Percentiles rank a stretch among this genome's conserved stretches.
These are phyloP conservation scores for Parachaetomium inaequale DNA, from an alignment of 495 filamentous ascomycete species.

Conservation along the genomic window DNA sequence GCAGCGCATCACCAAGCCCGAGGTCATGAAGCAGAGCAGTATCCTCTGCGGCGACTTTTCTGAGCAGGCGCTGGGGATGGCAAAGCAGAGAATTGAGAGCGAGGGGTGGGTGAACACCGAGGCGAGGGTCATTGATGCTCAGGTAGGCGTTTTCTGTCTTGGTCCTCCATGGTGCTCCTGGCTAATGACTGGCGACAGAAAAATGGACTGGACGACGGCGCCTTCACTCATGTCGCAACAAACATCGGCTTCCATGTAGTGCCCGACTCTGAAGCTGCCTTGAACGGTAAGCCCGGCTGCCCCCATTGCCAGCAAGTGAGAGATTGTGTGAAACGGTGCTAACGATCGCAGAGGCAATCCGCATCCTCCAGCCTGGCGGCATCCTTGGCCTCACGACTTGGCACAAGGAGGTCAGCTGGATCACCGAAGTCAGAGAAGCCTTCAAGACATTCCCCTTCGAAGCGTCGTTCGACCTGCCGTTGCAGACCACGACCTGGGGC, in stretches of 20 bases:
- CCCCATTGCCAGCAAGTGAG: not conserved
- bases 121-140: constrained; percentile 35
- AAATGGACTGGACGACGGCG: constrained; percentile 26
- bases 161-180: no score
- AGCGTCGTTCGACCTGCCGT: constrained; percentile 28
- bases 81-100: constrained; percentile 27
- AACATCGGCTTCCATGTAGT: constrained; percentile 45
- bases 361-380: constrained; percentile 40
- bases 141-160: constrained; percentile 24
- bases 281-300: constrained; percentile 32
- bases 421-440: constrained; percentile 30
- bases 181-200: constrained; percentile 22
- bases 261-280: constrained; percentile 37
- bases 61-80: constrained; percentile 26
- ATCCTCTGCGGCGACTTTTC: constrained; percentile 41
- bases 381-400: constrained; percentile 39
- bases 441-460: constrained; percentile 40
- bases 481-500: constrained; percentile 35
- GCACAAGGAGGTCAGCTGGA: constrained; percentile 33
- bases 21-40: constrained; percentile 35
- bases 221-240: constrained; percentile 41
- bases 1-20: constrained; percentile 28
- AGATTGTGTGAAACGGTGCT: not conserved
- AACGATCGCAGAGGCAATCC: constrained; percentile 33
- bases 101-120: constrained; percentile 37